Evolutionary conservation across 2,329 filamentous ascomycete species (phyloP), one percentile per base, ranked within the genome.

Genomic region (Delphinella strobiligena): DNA sequence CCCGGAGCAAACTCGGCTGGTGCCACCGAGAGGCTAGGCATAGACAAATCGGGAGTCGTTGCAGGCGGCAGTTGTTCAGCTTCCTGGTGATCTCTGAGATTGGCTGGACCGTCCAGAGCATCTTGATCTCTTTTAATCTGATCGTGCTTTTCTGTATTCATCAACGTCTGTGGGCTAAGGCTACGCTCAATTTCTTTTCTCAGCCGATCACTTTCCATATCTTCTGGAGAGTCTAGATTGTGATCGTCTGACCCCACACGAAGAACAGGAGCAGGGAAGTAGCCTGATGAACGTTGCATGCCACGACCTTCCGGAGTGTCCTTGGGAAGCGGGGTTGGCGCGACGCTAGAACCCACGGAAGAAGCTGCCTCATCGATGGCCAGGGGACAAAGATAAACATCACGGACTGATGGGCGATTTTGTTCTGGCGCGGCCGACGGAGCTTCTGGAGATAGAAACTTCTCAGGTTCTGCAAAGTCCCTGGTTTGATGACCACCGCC

Each of bases 121-220:
- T 54, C 50, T 38, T 54, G 53, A 18, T 51, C 50, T 4, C 40
- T 40, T 9, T 40, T 31, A 29, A 46, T 33, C 38, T 50, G 33
- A 30, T 51, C 36, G 3, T 36, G 19, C n/a, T 19, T 19, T 4
- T 35, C 15, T 0, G 78, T 71, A 40, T 69, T 78, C 7, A 12
- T 7, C 7, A 27, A 12, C 22, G 22, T 7, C 7, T 27, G 7
- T 27, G 22, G 7, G 12, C 12, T 27, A 2, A 88, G 63, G 31
- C 76, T 82, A 42, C 74, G 75, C 38, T 85, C 75, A 40, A 88
- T 88, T 50, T 88, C 83, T 43, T 84, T 79, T 19, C 77, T 71
- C 34, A 88, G 56, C 41, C 73, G 68, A 47, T 88, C 82, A 50
- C 74, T 86, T 51, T 86, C 81, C 47, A 79, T 74, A 43, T 78